Evolutionary conservation across 306 rosid genomes (phyloP).

Genomic region (Arachis stenosperma): DNA sequence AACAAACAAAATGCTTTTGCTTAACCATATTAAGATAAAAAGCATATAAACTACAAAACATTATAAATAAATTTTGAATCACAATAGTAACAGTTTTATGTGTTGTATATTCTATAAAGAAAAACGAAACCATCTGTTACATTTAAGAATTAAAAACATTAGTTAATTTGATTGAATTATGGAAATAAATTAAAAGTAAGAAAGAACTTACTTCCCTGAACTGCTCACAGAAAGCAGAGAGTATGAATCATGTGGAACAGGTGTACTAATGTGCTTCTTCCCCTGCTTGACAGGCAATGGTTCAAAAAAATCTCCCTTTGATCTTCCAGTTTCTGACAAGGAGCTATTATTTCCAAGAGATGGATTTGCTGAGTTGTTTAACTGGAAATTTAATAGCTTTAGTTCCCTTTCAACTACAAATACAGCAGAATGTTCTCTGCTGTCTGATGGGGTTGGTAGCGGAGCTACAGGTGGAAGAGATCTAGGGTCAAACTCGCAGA

Average conservation of each 20-base stretch:
- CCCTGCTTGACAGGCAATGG: constrained; percentile 89
- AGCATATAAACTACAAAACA: background rate
- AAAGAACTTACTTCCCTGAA: constrained; percentile 93
- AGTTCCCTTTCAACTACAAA: constrained; percentile 90
- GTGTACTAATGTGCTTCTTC: constrained; percentile 91
- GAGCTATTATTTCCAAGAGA: constrained; percentile 92
- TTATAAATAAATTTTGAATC: constrained; percentile 22
- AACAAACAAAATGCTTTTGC: constrained; percentile 17
- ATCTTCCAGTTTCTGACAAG: constrained; percentile 82
- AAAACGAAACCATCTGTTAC: constrained; percentile 26
- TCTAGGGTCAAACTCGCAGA: constrained; percentile 93
- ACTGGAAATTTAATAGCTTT: constrained; percentile 85
- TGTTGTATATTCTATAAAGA: constrained; percentile 12
- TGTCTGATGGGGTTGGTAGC: constrained; percentile 82
- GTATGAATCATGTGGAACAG: constrained; percentile 97
- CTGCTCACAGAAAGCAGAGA: constrained; percentile 97
- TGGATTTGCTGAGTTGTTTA: constrained; percentile 90
- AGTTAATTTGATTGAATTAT: background rate
- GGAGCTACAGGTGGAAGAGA: constrained; percentile 98
- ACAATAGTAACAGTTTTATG: constrained; percentile 4
- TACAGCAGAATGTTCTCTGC: constrained; percentile 92
- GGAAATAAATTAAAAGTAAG: constrained; percentile 27
- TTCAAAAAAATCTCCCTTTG: constrained; percentile 78
- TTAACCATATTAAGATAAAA: constrained; percentile 17
- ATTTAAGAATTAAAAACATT: constrained; percentile 21